Percentiles rank a stretch among this genome's conserved stretches.
Conservation (phyloP, 1,284 basidiomycete species). For the Microbotryomycetes sp. region DNA sequence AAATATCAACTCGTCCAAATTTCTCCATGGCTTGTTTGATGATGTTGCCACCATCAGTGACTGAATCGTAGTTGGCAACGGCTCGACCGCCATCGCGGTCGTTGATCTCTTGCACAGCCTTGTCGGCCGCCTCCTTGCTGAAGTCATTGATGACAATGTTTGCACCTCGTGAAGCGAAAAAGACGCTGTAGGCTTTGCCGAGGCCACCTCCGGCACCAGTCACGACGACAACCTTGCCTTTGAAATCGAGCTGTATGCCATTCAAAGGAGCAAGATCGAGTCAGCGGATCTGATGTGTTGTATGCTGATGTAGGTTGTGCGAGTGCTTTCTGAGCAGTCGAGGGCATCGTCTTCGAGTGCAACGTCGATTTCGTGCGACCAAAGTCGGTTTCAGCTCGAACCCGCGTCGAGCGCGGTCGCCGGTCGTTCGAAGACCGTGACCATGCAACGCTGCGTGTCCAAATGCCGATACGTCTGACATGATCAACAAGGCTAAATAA, state of each 20-base stretch:
- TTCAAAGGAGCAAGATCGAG: not conserved
- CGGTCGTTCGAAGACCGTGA: not conserved
- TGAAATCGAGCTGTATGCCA: constrained; percentile 57
- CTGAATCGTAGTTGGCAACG: constrained; percentile 78
- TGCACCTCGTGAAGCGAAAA: constrained; percentile 85
- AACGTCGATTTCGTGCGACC: not conserved
- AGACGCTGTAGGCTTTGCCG: constrained; percentile 83
- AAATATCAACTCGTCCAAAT: constrained; percentile 74
- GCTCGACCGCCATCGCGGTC: constrained; percentile 68
- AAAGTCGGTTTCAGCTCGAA: not conserved
- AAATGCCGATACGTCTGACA: too few relatives aligned
- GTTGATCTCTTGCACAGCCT: constrained; percentile 84
- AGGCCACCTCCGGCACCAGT: constrained; percentile 95
- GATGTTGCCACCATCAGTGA: constrained; percentile 79
- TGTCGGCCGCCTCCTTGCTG: constrained; percentile 78
- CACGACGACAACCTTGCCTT: constrained; percentile 85
- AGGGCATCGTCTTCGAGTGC: too few relatives aligned
- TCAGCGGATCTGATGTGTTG: not conserved
- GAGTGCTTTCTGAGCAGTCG: not conserved
- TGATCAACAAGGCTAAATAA: too few relatives aligned
- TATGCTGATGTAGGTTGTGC: not conserved
- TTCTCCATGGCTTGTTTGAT: constrained; percentile 72
- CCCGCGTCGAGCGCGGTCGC: not conserved
- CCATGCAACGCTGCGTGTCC: not conserved
- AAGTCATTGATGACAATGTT: constrained; percentile 96